These are phyloP conservation scores for Oidiodendron maius DNA, from an alignment of 495 filamentous ascomycete species.

Conservation along the genomic window DNA sequence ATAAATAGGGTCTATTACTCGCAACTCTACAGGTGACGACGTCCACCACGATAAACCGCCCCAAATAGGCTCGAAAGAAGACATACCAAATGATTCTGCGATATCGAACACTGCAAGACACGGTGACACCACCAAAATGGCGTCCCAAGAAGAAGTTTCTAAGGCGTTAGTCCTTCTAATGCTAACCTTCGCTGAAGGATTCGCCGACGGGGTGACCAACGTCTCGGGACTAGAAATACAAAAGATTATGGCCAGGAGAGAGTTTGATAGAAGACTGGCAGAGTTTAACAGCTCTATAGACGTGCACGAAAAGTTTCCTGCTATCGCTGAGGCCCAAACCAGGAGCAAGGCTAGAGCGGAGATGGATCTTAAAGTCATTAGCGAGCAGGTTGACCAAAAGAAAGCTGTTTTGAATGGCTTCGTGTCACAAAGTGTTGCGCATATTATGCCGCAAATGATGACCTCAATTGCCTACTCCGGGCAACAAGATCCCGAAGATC, in stretches of 20 bases:
- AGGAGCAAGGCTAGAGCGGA: neutral
- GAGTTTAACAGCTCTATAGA: slow-evolving; percentile 8
- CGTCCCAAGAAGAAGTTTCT: neutral
- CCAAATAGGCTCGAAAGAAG: too few relatives aligned
- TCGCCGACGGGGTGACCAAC: neutral
- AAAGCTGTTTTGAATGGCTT: neutral
- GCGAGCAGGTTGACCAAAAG: neutral
- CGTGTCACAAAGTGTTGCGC: neutral
- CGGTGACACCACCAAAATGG: too few relatives aligned
- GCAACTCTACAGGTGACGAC: too few relatives aligned
- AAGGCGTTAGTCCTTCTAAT: neutral
- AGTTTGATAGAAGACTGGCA: neutral
- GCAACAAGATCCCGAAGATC: neutral
- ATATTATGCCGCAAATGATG: neutral
- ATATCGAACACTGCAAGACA: too few relatives aligned
- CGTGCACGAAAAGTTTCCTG: slow-evolving; percentile 11
- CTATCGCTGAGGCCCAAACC: slow-evolving; percentile 5
- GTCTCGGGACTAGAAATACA: neutral
- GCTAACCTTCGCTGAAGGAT: too few relatives aligned
- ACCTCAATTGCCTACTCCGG: neutral
- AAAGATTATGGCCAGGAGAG: neutral
- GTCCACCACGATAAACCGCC: too few relatives aligned
- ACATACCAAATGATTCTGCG: too few relatives aligned
- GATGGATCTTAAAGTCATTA: neutral
- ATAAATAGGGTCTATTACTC: too few relatives aligned